Evolutionary conservation across 805 yeast genomes (phyloP).

Genomic region (Saturnispora diversa): DNA sequence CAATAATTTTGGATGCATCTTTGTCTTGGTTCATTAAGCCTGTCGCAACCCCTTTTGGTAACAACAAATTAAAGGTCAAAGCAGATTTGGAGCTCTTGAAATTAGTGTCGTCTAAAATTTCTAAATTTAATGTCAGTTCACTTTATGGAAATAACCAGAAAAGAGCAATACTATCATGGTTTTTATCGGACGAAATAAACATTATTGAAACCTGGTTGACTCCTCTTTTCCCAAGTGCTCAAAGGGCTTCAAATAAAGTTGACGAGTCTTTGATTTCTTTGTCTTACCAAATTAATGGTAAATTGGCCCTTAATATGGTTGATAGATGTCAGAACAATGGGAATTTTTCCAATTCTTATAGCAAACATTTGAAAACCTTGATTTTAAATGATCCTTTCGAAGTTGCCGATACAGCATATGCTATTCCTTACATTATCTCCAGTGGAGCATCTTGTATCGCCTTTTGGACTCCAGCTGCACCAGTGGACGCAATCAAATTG

Average conservation of each 20-base stretch:
- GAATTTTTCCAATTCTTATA: slow-evolving; percentile 28
- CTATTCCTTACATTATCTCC: slow-evolving; percentile 45
- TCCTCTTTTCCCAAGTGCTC: slow-evolving; percentile 42
- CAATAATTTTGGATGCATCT: slow-evolving; percentile 53
- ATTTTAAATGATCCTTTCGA: slow-evolving; percentile 50
- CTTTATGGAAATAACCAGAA: slow-evolving; percentile 36
- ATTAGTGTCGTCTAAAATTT: slow-evolving; percentile 37
- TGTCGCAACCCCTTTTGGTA: slow-evolving; percentile 74
- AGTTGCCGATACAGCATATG: slow-evolving; percentile 48
- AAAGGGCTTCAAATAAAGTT: slow-evolving; percentile 30
- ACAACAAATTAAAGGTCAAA: slow-evolving; percentile 61
- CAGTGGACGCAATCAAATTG: slow-evolving; percentile 76
- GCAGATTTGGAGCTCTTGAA: slow-evolving; percentile 57
- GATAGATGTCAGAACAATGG: slow-evolving; percentile 38
- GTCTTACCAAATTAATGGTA: slow-evolving; percentile 64
- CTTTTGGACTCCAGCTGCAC: slow-evolving; percentile 72
- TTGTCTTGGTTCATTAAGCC: slow-evolving; percentile 70
- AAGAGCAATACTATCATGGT: slow-evolving; percentile 46
- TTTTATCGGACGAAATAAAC: slow-evolving; percentile 69
- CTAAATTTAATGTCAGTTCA: slow-evolving; percentile 14
- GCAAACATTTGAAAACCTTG: slow-evolving; percentile 35
- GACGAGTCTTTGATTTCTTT: slow-evolving; percentile 37
- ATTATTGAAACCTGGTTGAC: slow-evolving; percentile 71
- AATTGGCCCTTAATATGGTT: slow-evolving; percentile 62
- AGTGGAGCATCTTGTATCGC: slow-evolving; percentile 17